Conservation (phyloP, 1,284 basidiomycete genomes). For the Cryptococcus sp. region DNA sequence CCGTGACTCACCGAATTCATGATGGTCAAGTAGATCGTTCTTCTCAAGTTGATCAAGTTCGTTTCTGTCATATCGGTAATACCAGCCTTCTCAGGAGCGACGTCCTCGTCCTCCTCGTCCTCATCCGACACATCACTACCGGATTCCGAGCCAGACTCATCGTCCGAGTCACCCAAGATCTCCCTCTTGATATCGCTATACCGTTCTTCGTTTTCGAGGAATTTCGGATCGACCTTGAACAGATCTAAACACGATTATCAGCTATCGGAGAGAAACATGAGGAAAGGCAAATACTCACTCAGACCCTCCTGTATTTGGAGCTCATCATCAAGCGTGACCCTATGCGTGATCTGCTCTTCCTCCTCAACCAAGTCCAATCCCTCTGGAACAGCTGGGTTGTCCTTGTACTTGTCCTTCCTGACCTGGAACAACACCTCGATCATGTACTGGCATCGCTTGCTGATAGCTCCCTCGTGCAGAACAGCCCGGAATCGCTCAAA, state of each 20-base stretch:
- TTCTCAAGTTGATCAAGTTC: constrained; percentile 90
- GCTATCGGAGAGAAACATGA: background rate
- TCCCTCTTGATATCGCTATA: constrained; percentile 90
- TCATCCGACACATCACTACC: constrained; percentile 73
- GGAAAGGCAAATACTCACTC: constrained; percentile 62
- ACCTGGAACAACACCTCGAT: constrained; percentile 99
- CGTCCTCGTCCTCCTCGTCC: constrained; percentile 63
- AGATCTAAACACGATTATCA: constrained; percentile 65
- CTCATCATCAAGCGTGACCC: constrained; percentile 88
- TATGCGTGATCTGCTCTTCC: constrained; percentile 95
- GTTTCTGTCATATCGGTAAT: constrained; percentile 96
- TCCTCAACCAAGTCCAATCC: constrained; percentile 96
- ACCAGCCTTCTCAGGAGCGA: constrained; percentile 73
- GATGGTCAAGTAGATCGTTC: constrained; percentile 95
- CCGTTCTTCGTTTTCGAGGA: constrained; percentile 87
- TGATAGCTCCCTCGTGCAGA: constrained; percentile 90
- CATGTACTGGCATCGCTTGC: constrained; percentile 98
- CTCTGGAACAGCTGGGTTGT: constrained; percentile 91
- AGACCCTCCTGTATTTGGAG: constrained; percentile 90
- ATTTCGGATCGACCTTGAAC: constrained; percentile 92
- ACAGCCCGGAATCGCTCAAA: constrained; percentile 96
- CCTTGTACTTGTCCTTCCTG: constrained; percentile 97
- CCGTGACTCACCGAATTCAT: constrained; percentile 73
- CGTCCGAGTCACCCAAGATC: constrained; percentile 73
- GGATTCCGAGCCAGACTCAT: constrained; percentile 61